Percentiles rank a stretch among this genome's conserved stretches.
phyloP scores from a whole-genome alignment of 148 eudicot species.

The Rhododendron kiyosumense region DNA sequence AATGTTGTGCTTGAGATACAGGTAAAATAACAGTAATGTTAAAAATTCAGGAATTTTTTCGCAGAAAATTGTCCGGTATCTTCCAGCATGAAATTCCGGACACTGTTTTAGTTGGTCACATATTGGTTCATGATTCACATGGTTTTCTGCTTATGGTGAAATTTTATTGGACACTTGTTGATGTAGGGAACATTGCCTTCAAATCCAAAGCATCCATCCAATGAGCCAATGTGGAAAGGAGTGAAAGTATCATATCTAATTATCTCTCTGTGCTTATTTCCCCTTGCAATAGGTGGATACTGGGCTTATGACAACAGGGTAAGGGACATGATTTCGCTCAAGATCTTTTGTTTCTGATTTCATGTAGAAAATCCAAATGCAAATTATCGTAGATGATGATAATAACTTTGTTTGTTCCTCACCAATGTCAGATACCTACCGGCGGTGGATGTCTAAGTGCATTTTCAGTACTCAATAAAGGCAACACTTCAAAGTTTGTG shows the following conservation, averaged over 20 bases:
- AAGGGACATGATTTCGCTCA: not conserved
- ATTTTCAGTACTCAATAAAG: constrained; percentile 15
- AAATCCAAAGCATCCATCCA: constrained; percentile 28
- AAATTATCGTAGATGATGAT: not conserved
- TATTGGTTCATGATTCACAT: not conserved
- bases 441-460: constrained; percentile 21
- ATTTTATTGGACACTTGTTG: not conserved
- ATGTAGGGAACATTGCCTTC: constrained; percentile 61
- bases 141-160: not conserved
- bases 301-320: constrained; percentile 63
- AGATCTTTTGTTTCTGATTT: not conserved
- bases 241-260: constrained; percentile 36
- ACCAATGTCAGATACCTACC: constrained; percentile 20
- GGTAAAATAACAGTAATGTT: constrained; percentile 19
- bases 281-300: constrained; percentile 57
- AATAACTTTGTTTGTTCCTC: not conserved
- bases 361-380: not conserved
- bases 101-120: not conserved
- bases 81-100: not conserved
- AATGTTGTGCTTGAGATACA: constrained; percentile 73
- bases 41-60: not conserved
- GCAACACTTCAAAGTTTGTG: constrained; percentile 19
- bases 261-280: constrained; percentile 44
- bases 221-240: constrained; percentile 49
- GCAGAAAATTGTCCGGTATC: not conserved